phyloP scores from a whole-genome alignment of 2,329 filamentous ascomycete genomes.

The Xylaria sp. region DNA sequence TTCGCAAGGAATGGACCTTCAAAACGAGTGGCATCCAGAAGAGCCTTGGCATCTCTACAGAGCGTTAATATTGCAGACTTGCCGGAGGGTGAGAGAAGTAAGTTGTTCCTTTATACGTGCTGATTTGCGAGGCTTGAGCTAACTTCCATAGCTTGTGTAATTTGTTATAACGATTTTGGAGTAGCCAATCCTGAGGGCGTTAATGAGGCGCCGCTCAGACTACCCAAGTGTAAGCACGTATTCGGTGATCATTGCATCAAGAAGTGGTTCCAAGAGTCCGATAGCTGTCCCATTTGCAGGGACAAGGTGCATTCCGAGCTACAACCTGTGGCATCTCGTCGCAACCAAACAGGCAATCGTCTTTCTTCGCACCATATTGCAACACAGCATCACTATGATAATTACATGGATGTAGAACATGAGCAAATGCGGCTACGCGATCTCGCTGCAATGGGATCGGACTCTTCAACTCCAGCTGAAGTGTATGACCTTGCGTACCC shows the following conservation, averaged over 20 bases:
- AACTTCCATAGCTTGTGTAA: constrained; percentile 58
- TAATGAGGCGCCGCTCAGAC: constrained; percentile 60
- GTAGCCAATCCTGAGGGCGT: constrained; percentile 62
- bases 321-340: constrained; percentile 7
- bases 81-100: constrained; percentile 55
- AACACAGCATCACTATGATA: constrained; percentile 21
- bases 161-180: constrained; percentile 69
- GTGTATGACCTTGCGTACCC: constrained; percentile 8
- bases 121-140: constrained; percentile 9
- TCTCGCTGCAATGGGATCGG: constrained; percentile 26
- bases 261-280: constrained; percentile 68
- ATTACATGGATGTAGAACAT: constrained; percentile 5
- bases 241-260: constrained; percentile 70
- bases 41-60: constrained; percentile 53
- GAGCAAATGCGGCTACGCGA: constrained; percentile 20
- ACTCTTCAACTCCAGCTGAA: constrained; percentile 18
- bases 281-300: constrained; percentile 69
- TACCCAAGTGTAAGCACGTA: constrained; percentile 67
- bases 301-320: constrained; percentile 62
- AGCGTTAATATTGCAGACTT: constrained; percentile 53
- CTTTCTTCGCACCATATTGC: constrained; percentile 38
- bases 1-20: constrained; percentile 51
- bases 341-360: constrained; percentile 27
- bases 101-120: constrained; percentile 33
- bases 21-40: constrained; percentile 55